Conservation (phyloP, 176 grass and related monocot genomes). For the Aegilops speltoides region DNA sequence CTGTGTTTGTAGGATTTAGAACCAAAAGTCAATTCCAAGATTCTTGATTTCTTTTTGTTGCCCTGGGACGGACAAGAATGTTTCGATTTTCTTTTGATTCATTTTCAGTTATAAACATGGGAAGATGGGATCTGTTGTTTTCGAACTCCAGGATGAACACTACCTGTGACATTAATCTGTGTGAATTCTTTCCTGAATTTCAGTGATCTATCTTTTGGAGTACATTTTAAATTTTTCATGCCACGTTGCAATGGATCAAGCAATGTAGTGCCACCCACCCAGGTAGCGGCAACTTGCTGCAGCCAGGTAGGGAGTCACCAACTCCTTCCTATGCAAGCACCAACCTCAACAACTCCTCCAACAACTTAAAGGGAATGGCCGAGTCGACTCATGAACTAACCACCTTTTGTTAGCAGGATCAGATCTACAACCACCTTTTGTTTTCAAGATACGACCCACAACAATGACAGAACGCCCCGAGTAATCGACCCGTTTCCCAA, state of each 20-base stretch:
- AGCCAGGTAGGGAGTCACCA: not conserved
- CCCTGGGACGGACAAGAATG: not conserved
- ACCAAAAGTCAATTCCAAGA: not conserved
- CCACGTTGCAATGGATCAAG: not conserved
- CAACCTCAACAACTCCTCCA: slow-evolving; percentile 19
- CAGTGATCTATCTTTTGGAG: no score
- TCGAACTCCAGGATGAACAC: not conserved
- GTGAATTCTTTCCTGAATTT: not conserved
- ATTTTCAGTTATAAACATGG: not conserved
- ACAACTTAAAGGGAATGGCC: not conserved
- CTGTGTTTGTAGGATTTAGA: slow-evolving; percentile 1
- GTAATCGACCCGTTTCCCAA: no score
- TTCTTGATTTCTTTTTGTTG: not conserved
- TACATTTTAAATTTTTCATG: not conserved
- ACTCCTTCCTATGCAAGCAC: not conserved
- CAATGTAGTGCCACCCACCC: not conserved
- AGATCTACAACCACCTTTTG: not conserved
- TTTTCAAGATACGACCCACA: not conserved
- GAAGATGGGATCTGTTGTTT: not conserved
- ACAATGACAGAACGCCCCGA: no score
- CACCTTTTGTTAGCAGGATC: not conserved
- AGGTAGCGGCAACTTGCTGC: not conserved
- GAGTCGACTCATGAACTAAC: slow-evolving; percentile 1
- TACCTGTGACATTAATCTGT: not conserved
- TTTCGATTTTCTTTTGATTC: not conserved